Evolutionary conservation across 1,284 basidiomycete species (phyloP).

Genomic region (Ceraceosorus bombacis): DNA sequence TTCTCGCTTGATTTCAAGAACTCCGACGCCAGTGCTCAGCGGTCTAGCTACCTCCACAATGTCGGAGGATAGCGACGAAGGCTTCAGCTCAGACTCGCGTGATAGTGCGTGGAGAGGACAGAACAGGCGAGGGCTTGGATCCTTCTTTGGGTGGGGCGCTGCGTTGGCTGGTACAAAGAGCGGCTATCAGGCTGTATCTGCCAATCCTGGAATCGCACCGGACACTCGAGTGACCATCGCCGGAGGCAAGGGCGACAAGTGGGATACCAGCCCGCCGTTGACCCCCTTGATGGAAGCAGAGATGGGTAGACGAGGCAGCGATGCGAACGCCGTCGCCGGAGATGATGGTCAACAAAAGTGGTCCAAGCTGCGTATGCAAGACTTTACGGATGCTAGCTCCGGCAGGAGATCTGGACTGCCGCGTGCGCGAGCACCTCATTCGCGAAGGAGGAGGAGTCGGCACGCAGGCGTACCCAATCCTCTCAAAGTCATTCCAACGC

Average conservation of each 20-base stretch:
- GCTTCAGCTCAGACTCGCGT: conserved; percentile 20
- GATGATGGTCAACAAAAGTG: conserved; percentile 10
- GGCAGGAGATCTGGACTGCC: not conserved
- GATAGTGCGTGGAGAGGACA: conserved; percentile 18
- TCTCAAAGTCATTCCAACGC: conserved; percentile 16
- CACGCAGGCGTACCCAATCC: conserved; percentile 12
- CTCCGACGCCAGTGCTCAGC: conserved; percentile 19
- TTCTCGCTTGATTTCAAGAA: conserved; percentile 16
- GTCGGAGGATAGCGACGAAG: conserved; percentile 14
- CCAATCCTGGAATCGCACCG: conserved; percentile 7
- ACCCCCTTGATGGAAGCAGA: not conserved
- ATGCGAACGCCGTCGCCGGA: conserved; percentile 21
- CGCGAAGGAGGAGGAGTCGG: not conserved
- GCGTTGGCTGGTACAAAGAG: conserved; percentile 15
- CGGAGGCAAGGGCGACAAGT: conserved; percentile 22
- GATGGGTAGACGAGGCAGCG: conserved; percentile 1
- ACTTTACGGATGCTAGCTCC: not conserved
- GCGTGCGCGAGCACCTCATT: not conserved
- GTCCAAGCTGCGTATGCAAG: not conserved
- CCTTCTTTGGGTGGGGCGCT: conserved; percentile 9
- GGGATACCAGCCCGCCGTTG: conserved; percentile 11
- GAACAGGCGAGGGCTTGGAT: not conserved
- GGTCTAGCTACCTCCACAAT: conserved; percentile 9
- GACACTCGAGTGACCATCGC: conserved; percentile 12
- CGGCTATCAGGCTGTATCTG: too few species aligned